These are phyloP conservation scores for Alternaria sp. DNA, from an alignment of 2,329 filamentous ascomycete genomes.

Conservation along the genomic window DNA sequence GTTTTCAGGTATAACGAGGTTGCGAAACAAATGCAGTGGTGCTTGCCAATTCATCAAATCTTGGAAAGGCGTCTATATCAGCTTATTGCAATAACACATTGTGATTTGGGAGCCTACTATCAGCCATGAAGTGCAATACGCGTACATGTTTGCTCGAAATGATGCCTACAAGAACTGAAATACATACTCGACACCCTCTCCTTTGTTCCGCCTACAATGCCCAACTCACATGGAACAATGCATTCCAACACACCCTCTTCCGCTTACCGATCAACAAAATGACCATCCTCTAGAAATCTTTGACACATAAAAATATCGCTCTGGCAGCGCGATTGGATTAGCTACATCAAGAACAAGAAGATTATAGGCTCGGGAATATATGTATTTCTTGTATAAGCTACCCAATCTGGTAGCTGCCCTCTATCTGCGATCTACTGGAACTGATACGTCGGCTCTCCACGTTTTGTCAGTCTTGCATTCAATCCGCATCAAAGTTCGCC, in stretches of 20 bases:
- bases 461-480: too few species aligned
- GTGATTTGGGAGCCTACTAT: rapidly evolving
- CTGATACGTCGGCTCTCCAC: too few species aligned
- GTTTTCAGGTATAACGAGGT: too few species aligned
- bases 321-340: not conserved
- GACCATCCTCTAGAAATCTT: not conserved
- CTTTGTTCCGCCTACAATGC: not conserved
- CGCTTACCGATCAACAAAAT: not conserved
- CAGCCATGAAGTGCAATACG: not conserved
- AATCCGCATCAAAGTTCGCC: too few species aligned
- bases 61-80: not conserved
- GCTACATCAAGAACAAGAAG: not conserved
- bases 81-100: not conserved
- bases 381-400: not conserved
- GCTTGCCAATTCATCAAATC: not conserved
- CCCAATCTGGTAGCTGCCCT: not conserved
- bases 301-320: not conserved
- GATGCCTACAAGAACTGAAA: not conserved
- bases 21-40: not conserved
- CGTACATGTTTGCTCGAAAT: rapidly evolving
- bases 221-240: not conserved
- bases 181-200: not conserved
- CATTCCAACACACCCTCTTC: not conserved
- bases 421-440: too few species aligned
- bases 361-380: not conserved